A percentile compares a stretch with the other conserved stretches of the same genome.
Conservation (phyloP, 495 filamentous ascomycete species). For the Parachaetomium inaequale region DNA sequence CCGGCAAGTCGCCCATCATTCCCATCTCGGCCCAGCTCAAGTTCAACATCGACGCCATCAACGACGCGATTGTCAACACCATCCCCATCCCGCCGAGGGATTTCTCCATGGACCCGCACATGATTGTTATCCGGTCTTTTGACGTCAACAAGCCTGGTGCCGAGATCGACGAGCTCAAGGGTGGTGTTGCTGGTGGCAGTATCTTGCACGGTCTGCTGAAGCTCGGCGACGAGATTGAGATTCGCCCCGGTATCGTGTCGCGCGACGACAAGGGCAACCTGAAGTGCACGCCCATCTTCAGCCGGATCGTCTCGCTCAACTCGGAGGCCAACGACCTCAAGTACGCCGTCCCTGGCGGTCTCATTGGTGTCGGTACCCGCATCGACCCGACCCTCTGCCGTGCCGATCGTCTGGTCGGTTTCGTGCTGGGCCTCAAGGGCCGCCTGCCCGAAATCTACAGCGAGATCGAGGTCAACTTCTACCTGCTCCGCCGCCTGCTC, state of each 20-base stretch:
- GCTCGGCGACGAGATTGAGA: slow-evolving; percentile 96
- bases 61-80: slow-evolving; percentile 85
- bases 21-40: slow-evolving; percentile 98
- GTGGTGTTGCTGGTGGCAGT: slow-evolving; percentile 95
- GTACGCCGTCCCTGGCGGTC: slow-evolving; percentile 92
- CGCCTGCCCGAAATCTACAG: slow-evolving; percentile 90
- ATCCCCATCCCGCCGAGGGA: slow-evolving; percentile 89
- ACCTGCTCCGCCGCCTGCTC: slow-evolving; percentile 85
- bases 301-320: slow-evolving; percentile 87
- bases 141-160: slow-evolving; percentile 99
- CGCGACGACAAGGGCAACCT: slow-evolving; percentile 91
- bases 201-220: slow-evolving; percentile 95
- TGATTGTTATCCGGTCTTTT: slow-evolving; percentile 98
- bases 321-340: slow-evolving; percentile 97
- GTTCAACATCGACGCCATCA: slow-evolving; percentile 98
- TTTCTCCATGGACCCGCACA: slow-evolving; percentile 85
- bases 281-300: slow-evolving; percentile 95
- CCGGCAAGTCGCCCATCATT: slow-evolving; percentile 92
- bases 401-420: slow-evolving; percentile 97
- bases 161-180: slow-evolving; percentile 98
- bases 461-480: slow-evolving; percentile 98
- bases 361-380: slow-evolving; percentile 95
- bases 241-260: slow-evolving; percentile 90
- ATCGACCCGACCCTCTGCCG: slow-evolving; percentile 96
- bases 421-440: slow-evolving; percentile 93